Evolutionary conservation across 768 basidiomycete species (phyloP).

Genomic region (Pholiota molesta): DNA sequence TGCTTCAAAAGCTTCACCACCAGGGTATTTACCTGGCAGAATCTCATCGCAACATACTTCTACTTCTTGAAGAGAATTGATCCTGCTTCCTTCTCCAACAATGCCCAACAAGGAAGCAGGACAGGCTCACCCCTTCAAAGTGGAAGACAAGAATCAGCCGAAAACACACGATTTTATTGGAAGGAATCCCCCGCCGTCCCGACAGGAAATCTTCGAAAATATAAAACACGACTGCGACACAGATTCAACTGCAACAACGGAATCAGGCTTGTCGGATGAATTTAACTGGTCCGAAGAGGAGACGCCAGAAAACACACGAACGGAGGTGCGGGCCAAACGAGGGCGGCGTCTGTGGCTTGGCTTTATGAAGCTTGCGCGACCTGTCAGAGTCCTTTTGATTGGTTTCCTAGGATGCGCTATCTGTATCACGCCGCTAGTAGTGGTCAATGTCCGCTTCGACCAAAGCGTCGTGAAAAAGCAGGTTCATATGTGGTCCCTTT

Average conservation of each 20-base stretch:
- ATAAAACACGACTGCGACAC: slow-evolving; percentile 21
- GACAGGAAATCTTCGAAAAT: slow-evolving; percentile 6
- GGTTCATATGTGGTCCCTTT: slow-evolving; percentile 66
- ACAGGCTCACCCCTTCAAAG: background rate
- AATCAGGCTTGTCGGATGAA: slow-evolving; percentile 65
- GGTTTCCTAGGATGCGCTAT: slow-evolving; percentile 63
- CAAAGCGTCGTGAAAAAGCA: slow-evolving; percentile 50
- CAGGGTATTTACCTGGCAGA: no score
- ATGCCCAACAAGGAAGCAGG: background rate
- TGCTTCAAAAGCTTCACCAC: no score
- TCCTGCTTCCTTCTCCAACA: background rate
- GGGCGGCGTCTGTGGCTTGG: slow-evolving; percentile 63
- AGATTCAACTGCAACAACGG: slow-evolving; percentile 47
- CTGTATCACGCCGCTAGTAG: slow-evolving; percentile 69
- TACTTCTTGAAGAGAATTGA: background rate
- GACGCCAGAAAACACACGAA: slow-evolving; percentile 34
- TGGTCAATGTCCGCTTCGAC: slow-evolving; percentile 66
- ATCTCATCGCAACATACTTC: background rate
- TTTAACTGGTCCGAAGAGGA: slow-evolving; percentile 78
- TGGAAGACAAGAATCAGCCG: background rate
- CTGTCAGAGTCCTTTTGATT: slow-evolving; percentile 60
- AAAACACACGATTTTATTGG: background rate
- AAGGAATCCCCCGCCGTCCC: slow-evolving; percentile 6
- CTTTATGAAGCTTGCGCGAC: slow-evolving; percentile 68
- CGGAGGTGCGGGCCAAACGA: slow-evolving; percentile 52